Conservation (phyloP, 2,329 filamentous ascomycete species). For the Colletotrichum horii region DNA sequence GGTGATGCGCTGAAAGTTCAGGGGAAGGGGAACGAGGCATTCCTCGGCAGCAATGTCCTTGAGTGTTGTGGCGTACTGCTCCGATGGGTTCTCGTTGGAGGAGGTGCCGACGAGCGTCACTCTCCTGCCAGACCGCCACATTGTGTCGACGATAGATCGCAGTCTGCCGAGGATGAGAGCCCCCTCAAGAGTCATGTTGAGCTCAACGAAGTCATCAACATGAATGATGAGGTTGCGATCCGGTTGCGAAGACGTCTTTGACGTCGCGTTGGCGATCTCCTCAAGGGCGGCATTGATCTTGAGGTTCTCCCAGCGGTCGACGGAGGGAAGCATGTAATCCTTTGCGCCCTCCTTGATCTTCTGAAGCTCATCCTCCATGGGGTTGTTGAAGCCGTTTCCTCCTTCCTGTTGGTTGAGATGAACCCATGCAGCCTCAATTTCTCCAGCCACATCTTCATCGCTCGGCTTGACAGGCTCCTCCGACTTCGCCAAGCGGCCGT, state of each 20-base stretch:
- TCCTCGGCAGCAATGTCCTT: conserved; percentile 45
- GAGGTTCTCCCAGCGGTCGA: conserved; percentile 65
- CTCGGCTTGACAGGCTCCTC: conserved; percentile 45
- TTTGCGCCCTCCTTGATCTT: conserved; percentile 42
- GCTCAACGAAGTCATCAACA: conserved; percentile 80
- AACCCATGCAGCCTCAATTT: conserved; percentile 29
- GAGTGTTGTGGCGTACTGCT: conserved; percentile 44
- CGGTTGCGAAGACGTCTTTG: not conserved
- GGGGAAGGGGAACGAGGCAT: conserved; percentile 38
- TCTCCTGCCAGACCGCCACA: conserved; percentile 73
- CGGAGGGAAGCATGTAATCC: conserved; percentile 34
- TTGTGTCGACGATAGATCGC: conserved; percentile 72
- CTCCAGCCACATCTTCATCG: conserved; percentile 31
- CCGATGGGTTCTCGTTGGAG: conserved; percentile 55
- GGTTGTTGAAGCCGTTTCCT: conserved; percentile 27
- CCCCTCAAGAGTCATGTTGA: conserved; percentile 73
- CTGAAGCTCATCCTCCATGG: conserved; percentile 49
- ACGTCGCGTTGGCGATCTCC: conserved; percentile 41
- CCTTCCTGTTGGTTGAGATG: conserved; percentile 25
- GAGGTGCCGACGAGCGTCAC: conserved; percentile 84
- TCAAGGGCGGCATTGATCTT: conserved; percentile 65
- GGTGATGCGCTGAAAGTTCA: conserved; percentile 26
- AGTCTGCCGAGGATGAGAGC: conserved; percentile 72
- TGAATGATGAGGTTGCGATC: conserved; percentile 71
- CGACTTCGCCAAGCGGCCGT: conserved; percentile 56